A percentile compares a stretch with the other conserved stretches of the same genome.
These are phyloP conservation scores for Mariannaea sp. DNA, from an alignment of 2,329 filamentous ascomycete species.

Conservation along the genomic window DNA sequence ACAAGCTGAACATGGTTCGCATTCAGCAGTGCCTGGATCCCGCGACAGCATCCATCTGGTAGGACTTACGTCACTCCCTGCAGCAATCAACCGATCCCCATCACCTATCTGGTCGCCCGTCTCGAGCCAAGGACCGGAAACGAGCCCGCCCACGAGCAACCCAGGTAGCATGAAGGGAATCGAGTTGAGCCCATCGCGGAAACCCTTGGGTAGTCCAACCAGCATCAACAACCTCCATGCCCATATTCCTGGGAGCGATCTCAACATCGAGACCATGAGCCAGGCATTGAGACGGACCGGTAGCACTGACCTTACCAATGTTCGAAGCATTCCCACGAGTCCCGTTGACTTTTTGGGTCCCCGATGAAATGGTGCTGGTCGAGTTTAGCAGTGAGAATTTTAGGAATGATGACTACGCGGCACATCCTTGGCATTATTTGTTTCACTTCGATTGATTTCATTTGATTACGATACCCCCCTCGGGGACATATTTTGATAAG, in stretches of 20 bases:
- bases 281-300: slow-evolving; percentile 85
- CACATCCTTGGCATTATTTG: slow-evolving; percentile 14
- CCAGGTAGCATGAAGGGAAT: slow-evolving; percentile 73
- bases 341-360: slow-evolving; percentile 53
- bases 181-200: slow-evolving; percentile 69
- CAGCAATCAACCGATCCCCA: slow-evolving; percentile 67
- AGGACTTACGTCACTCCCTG: slow-evolving; percentile 66
- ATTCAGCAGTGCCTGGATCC: slow-evolving; percentile 54
- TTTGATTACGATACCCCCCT: slow-evolving; percentile 25
- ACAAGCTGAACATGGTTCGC: slow-evolving; percentile 76
- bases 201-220: slow-evolving; percentile 66
- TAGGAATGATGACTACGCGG: slow-evolving; percentile 28
- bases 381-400: slow-evolving; percentile 1
- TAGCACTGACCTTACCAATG: slow-evolving; percentile 73
- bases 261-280: slow-evolving; percentile 92
- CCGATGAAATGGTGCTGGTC: slow-evolving; percentile 30
- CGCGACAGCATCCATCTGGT: slow-evolving; percentile 73
- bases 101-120: slow-evolving; percentile 81
- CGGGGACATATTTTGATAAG: slow-evolving; percentile 26
- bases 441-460: slow-evolving; percentile 31
- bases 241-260: slow-evolving; percentile 59
- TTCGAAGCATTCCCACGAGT: slow-evolving; percentile 62
- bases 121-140: slow-evolving; percentile 69
- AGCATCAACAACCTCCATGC: slow-evolving; percentile 54
- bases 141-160: slow-evolving; percentile 77